Evolutionary conservation across 2,329 filamentous ascomycete genomes (phyloP).

Genomic region (Aureobasidium sp.): DNA sequence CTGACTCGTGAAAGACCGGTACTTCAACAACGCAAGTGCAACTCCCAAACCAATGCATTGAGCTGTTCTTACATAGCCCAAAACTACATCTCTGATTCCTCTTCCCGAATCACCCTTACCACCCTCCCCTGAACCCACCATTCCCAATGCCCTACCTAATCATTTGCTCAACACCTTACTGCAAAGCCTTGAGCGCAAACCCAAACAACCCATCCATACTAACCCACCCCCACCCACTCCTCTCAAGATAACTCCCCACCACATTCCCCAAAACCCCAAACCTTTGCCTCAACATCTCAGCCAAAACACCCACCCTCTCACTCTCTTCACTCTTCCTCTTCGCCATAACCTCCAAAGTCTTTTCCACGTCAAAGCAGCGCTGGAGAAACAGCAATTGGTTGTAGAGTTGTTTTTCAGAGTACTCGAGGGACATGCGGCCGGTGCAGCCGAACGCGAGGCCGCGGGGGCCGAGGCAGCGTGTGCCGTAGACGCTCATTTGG

Average conservation of each 20-base stretch:
- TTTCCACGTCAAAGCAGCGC: conserved; percentile 82
- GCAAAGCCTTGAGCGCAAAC: conserved; percentile 33
- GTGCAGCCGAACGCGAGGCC: conserved; percentile 78
- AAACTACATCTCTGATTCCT: no score
- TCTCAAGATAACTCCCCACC: conserved; percentile 52
- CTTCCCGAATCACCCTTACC: no score
- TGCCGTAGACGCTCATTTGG: conserved; percentile 88
- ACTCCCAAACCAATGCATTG: no score
- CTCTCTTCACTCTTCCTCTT: conserved; percentile 53
- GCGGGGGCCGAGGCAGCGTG: conserved; percentile 78
- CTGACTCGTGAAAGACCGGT: no score
- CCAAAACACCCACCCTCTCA: conserved; percentile 59
- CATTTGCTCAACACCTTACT: no score
- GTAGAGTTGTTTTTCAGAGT: conserved; percentile 82
- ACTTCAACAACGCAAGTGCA: no score
- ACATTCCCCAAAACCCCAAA: conserved; percentile 71
- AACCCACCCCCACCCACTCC: conserved; percentile 36
- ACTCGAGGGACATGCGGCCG: conserved; percentile 83
- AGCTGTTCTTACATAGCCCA: no score
- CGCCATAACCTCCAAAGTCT: conserved; percentile 34
- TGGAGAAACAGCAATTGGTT: conserved; percentile 90
- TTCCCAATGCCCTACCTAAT: not conserved
- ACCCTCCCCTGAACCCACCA: no score
- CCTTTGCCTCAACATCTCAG: conserved; percentile 71
- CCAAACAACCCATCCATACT: conserved; percentile 44